Conservation (phyloP, 208 protist species). For the Trypanosoma brucei region DNA sequence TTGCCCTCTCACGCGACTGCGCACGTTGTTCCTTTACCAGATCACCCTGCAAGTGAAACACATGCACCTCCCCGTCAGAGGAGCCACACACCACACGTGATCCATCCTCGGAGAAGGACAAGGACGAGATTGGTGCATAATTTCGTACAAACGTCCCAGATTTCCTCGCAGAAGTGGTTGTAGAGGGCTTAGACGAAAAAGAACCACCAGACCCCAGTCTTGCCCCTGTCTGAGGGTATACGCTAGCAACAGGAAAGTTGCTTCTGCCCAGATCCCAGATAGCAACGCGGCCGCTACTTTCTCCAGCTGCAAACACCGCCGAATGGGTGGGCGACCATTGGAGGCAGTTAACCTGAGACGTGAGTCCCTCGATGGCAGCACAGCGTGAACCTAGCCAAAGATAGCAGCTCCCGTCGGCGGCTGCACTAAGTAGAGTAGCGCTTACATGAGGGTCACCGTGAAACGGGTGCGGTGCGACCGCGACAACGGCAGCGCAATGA, state of each 20-base stretch:
- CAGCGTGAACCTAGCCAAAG: constrained; percentile 39
- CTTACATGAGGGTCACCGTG: constrained; percentile 28
- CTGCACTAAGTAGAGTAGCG: constrained; percentile 45
- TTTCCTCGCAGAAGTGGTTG: neutral
- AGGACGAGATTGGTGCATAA: constrained; percentile 30
- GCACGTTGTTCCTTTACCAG: constrained; percentile 5
- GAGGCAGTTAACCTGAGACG: constrained; percentile 40
- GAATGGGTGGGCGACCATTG: constrained; percentile 65
- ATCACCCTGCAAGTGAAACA: constrained; percentile 33
- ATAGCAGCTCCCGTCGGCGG: constrained; percentile 46
- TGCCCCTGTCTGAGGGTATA: constrained; percentile 11
- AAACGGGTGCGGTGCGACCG: constrained; percentile 44
- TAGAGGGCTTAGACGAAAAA: neutral
- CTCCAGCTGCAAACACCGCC: constrained; percentile 58
- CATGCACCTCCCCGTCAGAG: constrained; percentile 39
- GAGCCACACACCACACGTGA: constrained; percentile 47
- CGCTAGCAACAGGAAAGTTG: constrained; percentile 33
- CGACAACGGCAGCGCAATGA: constrained; percentile 28
- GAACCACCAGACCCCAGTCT: neutral
- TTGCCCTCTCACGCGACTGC: neutral
- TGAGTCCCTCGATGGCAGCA: constrained; percentile 50
- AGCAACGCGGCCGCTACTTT: constrained; percentile 46
- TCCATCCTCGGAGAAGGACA: constrained; percentile 57
- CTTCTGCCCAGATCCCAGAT: constrained; percentile 51
- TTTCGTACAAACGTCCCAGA: neutral